Conservation (phyloP, 306 rosid species). For the Hippophae gyantsensis region DNA sequence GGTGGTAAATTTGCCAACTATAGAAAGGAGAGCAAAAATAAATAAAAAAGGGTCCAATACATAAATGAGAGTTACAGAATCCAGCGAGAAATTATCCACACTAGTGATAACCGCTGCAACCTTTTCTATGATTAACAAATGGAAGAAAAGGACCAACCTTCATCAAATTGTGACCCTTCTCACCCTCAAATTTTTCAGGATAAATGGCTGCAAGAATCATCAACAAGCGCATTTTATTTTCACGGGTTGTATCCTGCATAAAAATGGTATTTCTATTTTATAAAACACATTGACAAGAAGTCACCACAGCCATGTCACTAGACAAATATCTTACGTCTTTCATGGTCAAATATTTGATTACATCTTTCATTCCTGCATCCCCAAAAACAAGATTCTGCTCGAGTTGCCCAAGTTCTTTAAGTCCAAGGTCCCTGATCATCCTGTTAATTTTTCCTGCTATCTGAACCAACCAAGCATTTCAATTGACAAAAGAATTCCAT, state of each 20-base stretch:
- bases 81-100: conserved; percentile 4
- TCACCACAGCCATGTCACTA: background rate
- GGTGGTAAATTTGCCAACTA: conserved; percentile 66
- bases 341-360: conserved; percentile 62
- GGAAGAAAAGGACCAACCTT: conserved; percentile 39
- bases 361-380: conserved; percentile 88
- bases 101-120: conserved; percentile 4
- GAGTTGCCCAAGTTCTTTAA: conserved; percentile 73
- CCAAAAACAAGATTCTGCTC: conserved; percentile 95
- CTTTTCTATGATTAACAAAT: conserved; percentile 5
- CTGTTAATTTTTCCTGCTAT: conserved; percentile 77
- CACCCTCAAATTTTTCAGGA: conserved; percentile 92
- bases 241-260: conserved; percentile 75
- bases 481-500: background rate
- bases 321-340: conserved; percentile 43
- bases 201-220: conserved; percentile 87
- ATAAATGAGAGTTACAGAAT: conserved; percentile 6
- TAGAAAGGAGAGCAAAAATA: background rate
- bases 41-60: background rate
- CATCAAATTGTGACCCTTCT: conserved; percentile 83
- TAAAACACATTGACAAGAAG: conserved; percentile 1
- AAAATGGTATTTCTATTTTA: conserved; percentile 11
- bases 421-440: conserved; percentile 64
- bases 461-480: conserved; percentile 35
- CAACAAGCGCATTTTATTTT: conserved; percentile 85